Evolutionary conservation across 768 basidiomycete genomes (phyloP).

Genomic region (Leccinum boreale): DNA sequence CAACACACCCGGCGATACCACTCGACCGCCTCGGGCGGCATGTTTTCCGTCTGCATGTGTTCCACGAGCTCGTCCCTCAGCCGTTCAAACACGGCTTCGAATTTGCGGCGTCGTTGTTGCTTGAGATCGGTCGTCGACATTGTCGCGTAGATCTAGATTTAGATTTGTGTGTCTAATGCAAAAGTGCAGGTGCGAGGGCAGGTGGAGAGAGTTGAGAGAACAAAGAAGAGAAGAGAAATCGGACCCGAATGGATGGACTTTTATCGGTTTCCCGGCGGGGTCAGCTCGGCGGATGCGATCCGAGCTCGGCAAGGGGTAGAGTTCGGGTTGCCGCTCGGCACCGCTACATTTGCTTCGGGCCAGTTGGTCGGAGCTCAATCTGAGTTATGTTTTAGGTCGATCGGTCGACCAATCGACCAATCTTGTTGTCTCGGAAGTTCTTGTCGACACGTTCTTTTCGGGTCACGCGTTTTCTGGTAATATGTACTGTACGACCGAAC

Average conservation of each 20-base stretch:
- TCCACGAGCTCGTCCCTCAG: constrained; percentile 77
- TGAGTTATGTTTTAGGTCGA: background rate
- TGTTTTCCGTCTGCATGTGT: constrained; percentile 62
- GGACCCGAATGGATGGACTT: background rate
- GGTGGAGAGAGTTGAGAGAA: background rate
- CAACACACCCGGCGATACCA: constrained; percentile 64
- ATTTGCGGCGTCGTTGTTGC: constrained; percentile 53
- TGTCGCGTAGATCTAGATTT: background rate
- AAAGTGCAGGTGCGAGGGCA: background rate
- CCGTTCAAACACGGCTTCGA: constrained; percentile 67
- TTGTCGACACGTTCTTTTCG: background rate
- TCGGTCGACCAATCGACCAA: background rate
- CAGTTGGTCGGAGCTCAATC: background rate
- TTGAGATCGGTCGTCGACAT: constrained; percentile 32
- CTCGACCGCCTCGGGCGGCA: constrained; percentile 80
- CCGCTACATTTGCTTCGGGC: too few relatives aligned
- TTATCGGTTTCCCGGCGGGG: background rate
- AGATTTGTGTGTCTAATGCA: background rate
- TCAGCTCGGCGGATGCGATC: background rate
- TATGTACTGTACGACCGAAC: background rate
- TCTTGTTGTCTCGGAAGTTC: background rate
- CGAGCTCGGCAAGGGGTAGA: background rate
- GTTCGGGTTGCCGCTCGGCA: too few relatives aligned
- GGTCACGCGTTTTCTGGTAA: background rate
- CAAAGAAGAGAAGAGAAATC: background rate